Percentiles rank a stretch among this genome's conserved stretches.
phyloP scores from a whole-genome alignment of 305 asterid species.

The Fraxinus sp. region DNA sequence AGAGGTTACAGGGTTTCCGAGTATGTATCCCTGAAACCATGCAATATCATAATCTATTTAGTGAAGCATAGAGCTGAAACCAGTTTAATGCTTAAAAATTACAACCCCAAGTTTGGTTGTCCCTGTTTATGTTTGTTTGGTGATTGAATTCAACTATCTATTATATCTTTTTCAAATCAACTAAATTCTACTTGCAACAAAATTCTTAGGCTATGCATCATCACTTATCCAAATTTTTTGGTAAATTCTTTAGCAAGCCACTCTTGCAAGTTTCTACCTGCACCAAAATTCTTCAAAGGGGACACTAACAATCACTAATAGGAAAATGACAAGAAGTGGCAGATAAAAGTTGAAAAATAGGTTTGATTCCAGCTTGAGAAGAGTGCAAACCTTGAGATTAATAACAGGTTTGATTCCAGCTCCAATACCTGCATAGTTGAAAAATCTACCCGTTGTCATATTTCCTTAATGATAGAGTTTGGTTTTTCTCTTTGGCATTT shows the following conservation, averaged over 20 bases:
- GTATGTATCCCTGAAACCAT: constrained; percentile 18
- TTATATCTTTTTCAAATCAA: too few species aligned
- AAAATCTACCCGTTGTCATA: not conserved
- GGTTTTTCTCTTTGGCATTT: not conserved
- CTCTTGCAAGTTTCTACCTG: too few species aligned
- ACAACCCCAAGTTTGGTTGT: constrained; percentile 11
- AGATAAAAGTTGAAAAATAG: too few species aligned
- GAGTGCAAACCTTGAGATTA: not conserved
- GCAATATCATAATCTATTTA: not conserved
- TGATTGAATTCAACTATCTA: not conserved
- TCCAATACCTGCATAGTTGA: not conserved
- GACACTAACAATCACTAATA: too few species aligned
- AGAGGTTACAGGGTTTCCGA: constrained; percentile 7
- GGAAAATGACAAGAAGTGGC: too few species aligned
- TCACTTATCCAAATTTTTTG: too few species aligned
- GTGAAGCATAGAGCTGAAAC: not conserved
- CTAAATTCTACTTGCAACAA: not conserved
- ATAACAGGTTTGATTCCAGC: not conserved
- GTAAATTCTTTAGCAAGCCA: too few species aligned
- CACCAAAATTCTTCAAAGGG: too few species aligned
- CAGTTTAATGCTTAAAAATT: not conserved
- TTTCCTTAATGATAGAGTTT: not conserved
- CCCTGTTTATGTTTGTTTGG: not conserved
- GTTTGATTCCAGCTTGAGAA: too few species aligned
- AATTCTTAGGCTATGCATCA: not conserved